A percentile compares a stretch with the other conserved stretches of the same genome.
Evolutionary conservation across 164 flowering plant genomes (phyloP).

Genomic region (Stephania yunnanensis): DNA sequence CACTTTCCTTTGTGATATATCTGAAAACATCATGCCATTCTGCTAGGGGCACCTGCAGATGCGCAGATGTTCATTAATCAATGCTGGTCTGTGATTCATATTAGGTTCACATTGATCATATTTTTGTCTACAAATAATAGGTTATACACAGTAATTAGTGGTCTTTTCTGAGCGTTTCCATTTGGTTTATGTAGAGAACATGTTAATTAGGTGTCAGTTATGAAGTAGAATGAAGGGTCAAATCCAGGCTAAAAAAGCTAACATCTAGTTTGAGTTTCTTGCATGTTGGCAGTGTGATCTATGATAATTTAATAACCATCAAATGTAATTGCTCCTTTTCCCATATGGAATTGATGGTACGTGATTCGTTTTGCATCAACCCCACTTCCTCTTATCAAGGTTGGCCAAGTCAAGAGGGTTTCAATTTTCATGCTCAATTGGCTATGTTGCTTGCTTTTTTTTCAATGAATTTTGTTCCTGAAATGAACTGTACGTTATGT

Average conservation of each 20-base stretch:
- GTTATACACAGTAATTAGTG: not conserved
- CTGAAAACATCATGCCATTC: too few species aligned
- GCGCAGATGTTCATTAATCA: too few species aligned
- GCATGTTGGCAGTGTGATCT: not conserved
- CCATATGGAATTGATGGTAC: constrained; percentile 85
- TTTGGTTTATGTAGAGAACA: not conserved
- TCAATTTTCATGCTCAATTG: not conserved
- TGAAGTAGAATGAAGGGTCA: not conserved
- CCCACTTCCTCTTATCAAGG: constrained; percentile 43
- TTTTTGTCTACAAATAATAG: too few species aligned
- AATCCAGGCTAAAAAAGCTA: not conserved
- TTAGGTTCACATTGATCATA: too few species aligned
- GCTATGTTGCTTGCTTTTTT: not conserved
- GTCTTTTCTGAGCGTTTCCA: not conserved
- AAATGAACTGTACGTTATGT: not conserved
- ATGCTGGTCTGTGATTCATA: too few species aligned
- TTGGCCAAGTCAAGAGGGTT: constrained; percentile 30
- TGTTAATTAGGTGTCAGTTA: not conserved
- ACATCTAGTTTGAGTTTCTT: not conserved
- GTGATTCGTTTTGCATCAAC: constrained; percentile 44
- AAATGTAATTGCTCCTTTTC: constrained; percentile 37
- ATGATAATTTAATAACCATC: constrained; percentile 24
- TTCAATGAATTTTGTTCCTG: not conserved
- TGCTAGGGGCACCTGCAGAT: too few species aligned
- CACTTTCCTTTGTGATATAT: too few species aligned